Evolutionary conservation across 2,329 filamentous ascomycete species (phyloP).

Genomic region (Xylogone sp.): DNA sequence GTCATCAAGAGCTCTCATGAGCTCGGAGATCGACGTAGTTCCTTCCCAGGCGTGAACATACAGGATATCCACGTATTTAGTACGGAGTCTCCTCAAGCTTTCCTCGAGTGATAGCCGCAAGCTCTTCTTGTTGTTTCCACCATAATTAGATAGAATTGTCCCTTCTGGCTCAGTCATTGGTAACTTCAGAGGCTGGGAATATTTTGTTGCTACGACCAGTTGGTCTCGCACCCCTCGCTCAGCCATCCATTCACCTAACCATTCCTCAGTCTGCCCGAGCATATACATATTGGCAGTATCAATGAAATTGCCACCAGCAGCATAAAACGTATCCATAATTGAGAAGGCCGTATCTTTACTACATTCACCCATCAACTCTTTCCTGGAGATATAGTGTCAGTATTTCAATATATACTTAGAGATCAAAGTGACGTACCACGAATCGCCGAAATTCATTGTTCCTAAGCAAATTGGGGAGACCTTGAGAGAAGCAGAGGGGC

Average conservation of each 20-base stretch:
- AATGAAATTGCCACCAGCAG: conserved; percentile 60
- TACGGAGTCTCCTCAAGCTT: conserved; percentile 59
- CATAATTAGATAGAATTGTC: conserved; percentile 34
- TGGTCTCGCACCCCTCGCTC: conserved; percentile 42
- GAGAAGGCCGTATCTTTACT: conserved; percentile 50
- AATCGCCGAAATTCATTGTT: conserved; percentile 60
- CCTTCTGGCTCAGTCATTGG: conserved; percentile 40
- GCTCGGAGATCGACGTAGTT: conserved; percentile 49
- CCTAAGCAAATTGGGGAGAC: conserved; percentile 67
- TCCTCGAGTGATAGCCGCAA: conserved; percentile 50
- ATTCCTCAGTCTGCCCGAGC: conserved; percentile 50
- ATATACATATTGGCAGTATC: conserved; percentile 58
- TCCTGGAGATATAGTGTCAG: conserved; percentile 28
- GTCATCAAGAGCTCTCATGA: conserved; percentile 65
- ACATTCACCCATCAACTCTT: conserved; percentile 44
- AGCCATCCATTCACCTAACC: conserved; percentile 56
- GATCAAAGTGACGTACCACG: conserved; percentile 36
- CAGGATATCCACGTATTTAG: conserved; percentile 66
- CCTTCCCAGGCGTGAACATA: conserved; percentile 68
- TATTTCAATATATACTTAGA: neutral
- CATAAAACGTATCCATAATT: conserved; percentile 50
- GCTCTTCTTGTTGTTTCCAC: conserved; percentile 60
- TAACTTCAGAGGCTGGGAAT: conserved; percentile 37
- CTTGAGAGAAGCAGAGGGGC: conserved; percentile 60
- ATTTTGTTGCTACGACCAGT: conserved; percentile 54